Conservation (phyloP, 1,139 yeast genomes). For the Debaryomyces nepalensis region DNA sequence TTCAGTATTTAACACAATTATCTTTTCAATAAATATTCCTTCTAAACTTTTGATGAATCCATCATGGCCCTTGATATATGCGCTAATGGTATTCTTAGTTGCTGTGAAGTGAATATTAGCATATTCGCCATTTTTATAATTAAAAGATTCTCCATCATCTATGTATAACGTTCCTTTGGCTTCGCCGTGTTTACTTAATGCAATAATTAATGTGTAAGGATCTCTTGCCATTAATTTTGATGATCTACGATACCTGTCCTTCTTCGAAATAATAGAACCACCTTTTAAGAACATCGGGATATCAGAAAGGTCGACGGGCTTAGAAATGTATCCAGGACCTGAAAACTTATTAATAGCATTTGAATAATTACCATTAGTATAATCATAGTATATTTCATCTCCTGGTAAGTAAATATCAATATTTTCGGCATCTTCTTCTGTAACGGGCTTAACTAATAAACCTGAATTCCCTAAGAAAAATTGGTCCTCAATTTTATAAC, state of each 20-base stretch:
- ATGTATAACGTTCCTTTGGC: conserved; percentile 66
- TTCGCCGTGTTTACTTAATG: conserved; percentile 51
- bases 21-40: conserved; percentile 56
- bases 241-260: conserved; percentile 80
- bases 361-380: conserved; percentile 39
- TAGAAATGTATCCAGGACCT: conserved; percentile 22
- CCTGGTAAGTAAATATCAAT: conserved; percentile 68
- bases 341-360: conserved; percentile 13
- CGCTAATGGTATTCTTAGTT: conserved; percentile 15
- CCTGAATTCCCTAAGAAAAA: conserved; percentile 79
- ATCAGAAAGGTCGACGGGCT: conserved; percentile 55
- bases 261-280: conserved; percentile 71
- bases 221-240: conserved; percentile 76
- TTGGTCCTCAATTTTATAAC: conserved; percentile 76
- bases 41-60: conserved; percentile 22
- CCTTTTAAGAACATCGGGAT: conserved; percentile 80
- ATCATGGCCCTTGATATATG: conserved; percentile 7
- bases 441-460: conserved; percentile 80
- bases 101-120: conserved; percentile 42
- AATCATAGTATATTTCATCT: conserved; percentile 62
- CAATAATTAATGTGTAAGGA: conserved; percentile 80
- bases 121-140: conserved; percentile 55
- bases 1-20: conserved; percentile 55
- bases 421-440: conserved; percentile 53
- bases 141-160: conserved; percentile 83